These are phyloP conservation scores for Picochlorum sp. DNA, from an alignment of 139 green algal species.

Conservation along the genomic window DNA sequence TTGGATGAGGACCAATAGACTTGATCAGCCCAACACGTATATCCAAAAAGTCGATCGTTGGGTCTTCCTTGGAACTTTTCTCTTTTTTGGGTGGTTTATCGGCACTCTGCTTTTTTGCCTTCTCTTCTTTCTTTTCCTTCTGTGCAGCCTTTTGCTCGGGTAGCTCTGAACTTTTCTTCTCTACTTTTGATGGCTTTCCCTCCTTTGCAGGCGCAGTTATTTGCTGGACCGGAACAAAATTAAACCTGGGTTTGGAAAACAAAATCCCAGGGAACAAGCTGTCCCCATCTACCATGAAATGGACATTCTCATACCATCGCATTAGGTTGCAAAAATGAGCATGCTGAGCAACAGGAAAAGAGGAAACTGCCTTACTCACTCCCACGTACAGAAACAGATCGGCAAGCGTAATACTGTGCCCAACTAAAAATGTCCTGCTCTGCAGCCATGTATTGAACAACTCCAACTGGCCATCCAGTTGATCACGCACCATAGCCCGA, in stretches of 20 bases:
- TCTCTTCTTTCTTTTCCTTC: neutral
- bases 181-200: neutral
- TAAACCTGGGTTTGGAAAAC: conserved; percentile 25
- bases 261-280: conserved; percentile 20
- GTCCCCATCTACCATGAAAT: conserved; percentile 20
- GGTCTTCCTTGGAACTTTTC: neutral
- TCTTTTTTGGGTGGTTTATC: conserved; percentile 23
- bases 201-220: conserved; percentile 12
- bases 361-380: conserved; percentile 20
- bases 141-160: neutral
- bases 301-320: conserved; percentile 53
- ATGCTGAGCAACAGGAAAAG: conserved; percentile 60
- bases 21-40: conserved; percentile 74
- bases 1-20: conserved; percentile 63
- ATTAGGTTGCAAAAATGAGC: conserved; percentile 57
- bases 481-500: conserved; percentile 13
- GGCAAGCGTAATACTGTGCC: conserved; percentile 24
- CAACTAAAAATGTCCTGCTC: conserved; percentile 24
- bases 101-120: conserved; percentile 11
- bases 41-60: conserved; percentile 28
- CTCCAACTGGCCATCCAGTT: conserved; percentile 24
- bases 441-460: conserved; percentile 20
- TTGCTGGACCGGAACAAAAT: conserved; percentile 1
- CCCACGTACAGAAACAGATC: conserved; percentile 39
- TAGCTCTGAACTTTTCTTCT: neutral